phyloP scores from a whole-genome alignment of 495 filamentous ascomycete genomes.

The Penicillium argentinense region DNA sequence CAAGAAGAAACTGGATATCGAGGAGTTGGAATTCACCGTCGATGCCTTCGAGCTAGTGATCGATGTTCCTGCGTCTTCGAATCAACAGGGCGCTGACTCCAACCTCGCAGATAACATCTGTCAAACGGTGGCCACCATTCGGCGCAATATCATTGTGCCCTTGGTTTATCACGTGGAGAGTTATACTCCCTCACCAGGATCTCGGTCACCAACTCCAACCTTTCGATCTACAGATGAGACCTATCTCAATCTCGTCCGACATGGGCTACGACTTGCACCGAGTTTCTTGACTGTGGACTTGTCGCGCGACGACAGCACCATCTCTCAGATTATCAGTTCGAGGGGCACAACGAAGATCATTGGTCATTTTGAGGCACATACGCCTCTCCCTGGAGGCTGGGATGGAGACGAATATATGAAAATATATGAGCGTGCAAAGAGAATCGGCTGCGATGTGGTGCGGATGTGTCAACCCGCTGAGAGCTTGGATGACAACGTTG shows the following conservation, averaged over 20 bases:
- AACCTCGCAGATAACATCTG: slow-evolving; percentile 48
- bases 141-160: slow-evolving; percentile 62
- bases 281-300: slow-evolving; percentile 71
- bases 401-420: slow-evolving; percentile 33
- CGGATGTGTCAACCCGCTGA: slow-evolving; percentile 44
- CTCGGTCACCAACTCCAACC: slow-evolving; percentile 18
- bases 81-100: slow-evolving; percentile 35
- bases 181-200: slow-evolving; percentile 20
- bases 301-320: slow-evolving; percentile 50
- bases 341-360: slow-evolving; percentile 67
- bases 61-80: slow-evolving; percentile 42
- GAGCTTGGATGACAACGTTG: slow-evolving; percentile 40
- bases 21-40: slow-evolving; percentile 61
- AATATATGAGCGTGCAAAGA: slow-evolving; percentile 42
- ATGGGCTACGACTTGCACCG: slow-evolving; percentile 67
- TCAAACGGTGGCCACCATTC: slow-evolving; percentile 56
- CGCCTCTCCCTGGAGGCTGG: slow-evolving; percentile 46
- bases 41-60: slow-evolving; percentile 70
- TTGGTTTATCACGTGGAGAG: slow-evolving; percentile 48
- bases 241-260: slow-evolving; percentile 62
- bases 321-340: slow-evolving; percentile 53
- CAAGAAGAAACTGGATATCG: slow-evolving; percentile 56
- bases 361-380: slow-evolving; percentile 55
- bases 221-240: slow-evolving; percentile 36
- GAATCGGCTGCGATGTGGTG: slow-evolving; percentile 50